These are phyloP conservation scores for Crucibulum laeve DNA, from an alignment of 768 basidiomycete genomes.

Conservation along the genomic window DNA sequence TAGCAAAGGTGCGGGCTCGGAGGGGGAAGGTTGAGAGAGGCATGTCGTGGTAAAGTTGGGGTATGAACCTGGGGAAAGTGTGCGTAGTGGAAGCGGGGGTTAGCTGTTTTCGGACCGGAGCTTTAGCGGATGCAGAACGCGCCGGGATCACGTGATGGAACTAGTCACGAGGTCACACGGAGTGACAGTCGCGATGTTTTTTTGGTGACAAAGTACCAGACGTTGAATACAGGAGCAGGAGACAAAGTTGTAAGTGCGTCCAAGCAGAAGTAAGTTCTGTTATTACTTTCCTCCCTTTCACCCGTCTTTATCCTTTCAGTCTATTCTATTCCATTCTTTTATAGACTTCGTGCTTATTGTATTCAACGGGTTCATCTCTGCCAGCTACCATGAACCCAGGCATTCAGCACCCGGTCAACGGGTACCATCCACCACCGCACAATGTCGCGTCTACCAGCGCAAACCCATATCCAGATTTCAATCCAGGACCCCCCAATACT, in stretches of 20 bases:
- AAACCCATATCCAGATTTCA: slow-evolving; percentile 23
- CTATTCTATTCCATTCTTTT: not conserved
- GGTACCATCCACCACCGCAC: slow-evolving; percentile 22
- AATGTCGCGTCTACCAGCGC: slow-evolving; percentile 31
- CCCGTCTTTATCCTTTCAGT: not conserved
- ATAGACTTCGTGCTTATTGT: too few relatives aligned
- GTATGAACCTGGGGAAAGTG: not conserved
- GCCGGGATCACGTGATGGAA: slow-evolving; percentile 15
- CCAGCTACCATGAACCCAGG: slow-evolving; percentile 16
- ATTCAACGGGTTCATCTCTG: not conserved
- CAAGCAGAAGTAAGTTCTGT: too few relatives aligned
- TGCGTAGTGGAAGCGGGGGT: not conserved
- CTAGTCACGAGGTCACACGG: slow-evolving; percentile 4
- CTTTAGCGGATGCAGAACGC: not conserved
- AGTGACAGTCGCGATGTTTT: slow-evolving; percentile 3
- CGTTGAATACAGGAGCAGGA: not conserved
- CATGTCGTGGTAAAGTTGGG: slow-evolving; percentile 19
- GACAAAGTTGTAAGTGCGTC: too few relatives aligned
- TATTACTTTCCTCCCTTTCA: not conserved
- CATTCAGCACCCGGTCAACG: slow-evolving; percentile 20
- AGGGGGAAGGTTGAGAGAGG: slow-evolving; percentile 23
- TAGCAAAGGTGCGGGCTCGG: slow-evolving; percentile 32
- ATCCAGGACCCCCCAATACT: slow-evolving; percentile 14
- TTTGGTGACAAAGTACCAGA: not conserved
- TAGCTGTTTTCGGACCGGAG: not conserved